Percentiles rank a stretch among this genome's conserved stretches.
Conservation (phyloP, 352 stramenopile species). For the Albugo laibachii region DNA sequence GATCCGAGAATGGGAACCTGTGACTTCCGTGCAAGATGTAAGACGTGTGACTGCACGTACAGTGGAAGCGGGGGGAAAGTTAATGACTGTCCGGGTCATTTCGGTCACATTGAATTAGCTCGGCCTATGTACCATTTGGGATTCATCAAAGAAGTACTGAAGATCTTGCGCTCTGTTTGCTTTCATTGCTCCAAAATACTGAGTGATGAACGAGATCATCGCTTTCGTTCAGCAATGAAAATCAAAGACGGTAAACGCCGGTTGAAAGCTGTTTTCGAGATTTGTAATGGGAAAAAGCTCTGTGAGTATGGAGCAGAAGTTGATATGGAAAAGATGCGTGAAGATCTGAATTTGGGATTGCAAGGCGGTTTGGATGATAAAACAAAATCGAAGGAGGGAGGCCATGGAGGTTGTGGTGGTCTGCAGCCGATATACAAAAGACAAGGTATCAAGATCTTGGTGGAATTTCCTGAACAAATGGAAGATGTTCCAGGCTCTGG, state of each 20-base stretch:
- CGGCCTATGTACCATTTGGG: slow-evolving; percentile 95
- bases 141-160: slow-evolving; percentile 92
- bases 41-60: slow-evolving; percentile 87
- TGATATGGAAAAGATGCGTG: slow-evolving; percentile 79
- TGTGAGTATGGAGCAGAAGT: slow-evolving; percentile 69
- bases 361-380: slow-evolving; percentile 69
- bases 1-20: slow-evolving; percentile 95
- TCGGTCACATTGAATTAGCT: slow-evolving; percentile 97
- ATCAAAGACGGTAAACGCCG: slow-evolving; percentile 81
- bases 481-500: slow-evolving; percentile 84
- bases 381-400: slow-evolving; percentile 58
- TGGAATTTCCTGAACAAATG: slow-evolving; percentile 91
- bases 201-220: slow-evolving; percentile 78
- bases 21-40: slow-evolving; percentile 74
- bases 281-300: slow-evolving; percentile 83
- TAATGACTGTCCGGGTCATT: slow-evolving; percentile 97
- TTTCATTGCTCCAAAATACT: slow-evolving; percentile 94
- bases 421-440: slow-evolving; percentile 92
- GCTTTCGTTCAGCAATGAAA: slow-evolving; percentile 61
- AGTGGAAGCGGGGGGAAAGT: slow-evolving; percentile 83
- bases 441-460: slow-evolving; percentile 87
- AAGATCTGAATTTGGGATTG: slow-evolving; percentile 71
- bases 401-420: slow-evolving; percentile 59
- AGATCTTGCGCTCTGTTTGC: slow-evolving; percentile 89
- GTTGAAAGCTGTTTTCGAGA: slow-evolving; percentile 88